A percentile compares a stretch with the other conserved stretches of the same genome.
Conservation (phyloP, 1,284 basidiomycete species). For the Cutaneotrichosporon daszewskae region DNA sequence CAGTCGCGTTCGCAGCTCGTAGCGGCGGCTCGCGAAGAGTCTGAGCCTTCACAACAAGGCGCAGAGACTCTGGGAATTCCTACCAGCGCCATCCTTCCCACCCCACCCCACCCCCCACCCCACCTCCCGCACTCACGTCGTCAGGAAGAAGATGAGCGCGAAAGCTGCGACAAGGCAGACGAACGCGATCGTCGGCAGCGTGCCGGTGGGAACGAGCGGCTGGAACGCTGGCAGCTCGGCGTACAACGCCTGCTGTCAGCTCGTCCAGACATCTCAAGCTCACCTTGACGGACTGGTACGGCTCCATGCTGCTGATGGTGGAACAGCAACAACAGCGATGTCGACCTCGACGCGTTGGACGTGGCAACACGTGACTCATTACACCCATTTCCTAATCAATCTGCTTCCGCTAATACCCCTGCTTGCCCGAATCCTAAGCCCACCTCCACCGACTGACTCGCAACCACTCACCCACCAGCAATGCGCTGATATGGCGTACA, state of each 20-base stretch:
- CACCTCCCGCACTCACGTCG: conserved; percentile 57
- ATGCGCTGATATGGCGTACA: conserved; percentile 27
- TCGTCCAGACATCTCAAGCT: not conserved
- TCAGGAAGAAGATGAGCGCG: conserved; percentile 75
- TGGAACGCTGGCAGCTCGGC: conserved; percentile 58
- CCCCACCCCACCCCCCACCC: too few species aligned
- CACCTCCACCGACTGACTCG: not conserved
- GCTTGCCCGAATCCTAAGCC: not conserved
- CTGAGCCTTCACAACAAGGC: too few species aligned
- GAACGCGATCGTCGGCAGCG: conserved; percentile 69
- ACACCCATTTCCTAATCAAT: not conserved
- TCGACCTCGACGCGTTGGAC: not conserved
- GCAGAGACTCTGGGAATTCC: too few species aligned
- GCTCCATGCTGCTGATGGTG: conserved; percentile 4
- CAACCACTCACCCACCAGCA: not conserved
- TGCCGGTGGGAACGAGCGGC: conserved; percentile 59
- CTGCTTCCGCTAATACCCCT: not conserved
- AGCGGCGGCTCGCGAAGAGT: too few species aligned
- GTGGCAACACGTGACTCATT: conserved; percentile 1
- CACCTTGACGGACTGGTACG: conserved; percentile 15
- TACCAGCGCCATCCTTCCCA: too few species aligned
- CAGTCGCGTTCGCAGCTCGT: too few species aligned
- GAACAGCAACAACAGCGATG: not conserved
- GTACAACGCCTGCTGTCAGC: conserved; percentile 53
- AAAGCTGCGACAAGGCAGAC: conserved; percentile 68